Base-by-base conservation (phyloP, 2,329 filamentous ascomycete species). In the Hypoxylon sp. region DNA sequence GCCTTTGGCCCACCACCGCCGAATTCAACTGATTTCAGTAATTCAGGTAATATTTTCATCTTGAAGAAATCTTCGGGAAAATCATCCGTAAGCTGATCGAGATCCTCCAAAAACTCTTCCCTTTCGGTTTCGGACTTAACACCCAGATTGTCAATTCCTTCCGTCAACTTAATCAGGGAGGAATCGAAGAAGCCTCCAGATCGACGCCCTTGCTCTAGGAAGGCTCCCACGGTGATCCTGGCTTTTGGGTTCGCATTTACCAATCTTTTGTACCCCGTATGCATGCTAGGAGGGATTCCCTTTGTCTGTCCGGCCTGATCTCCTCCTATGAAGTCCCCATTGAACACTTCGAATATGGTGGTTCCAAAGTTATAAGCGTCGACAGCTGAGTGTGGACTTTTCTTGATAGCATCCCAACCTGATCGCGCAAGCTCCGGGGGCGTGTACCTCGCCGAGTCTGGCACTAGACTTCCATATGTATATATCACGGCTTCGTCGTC, bases 11-110 rank as follows among this genome's bases (percentile, higher is more conserved):
- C 96, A 29, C 96, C 96, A 10, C 95, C 96, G 6, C 96, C 96
- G 79, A 98, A 99, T 76, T 99, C 96, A n/a, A 98, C 94, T 0
- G 94, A 97, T 78, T 98, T 99, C n/a, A 99, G 86, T 31, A 99
- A 84, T 78, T 99, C 96, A 0, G 96, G 96, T 8, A 99, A 85
- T 3, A 99, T 90, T 77, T 98, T 99, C 87, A 97, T 92, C 78
- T 97, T 97, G 85, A 98, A 97, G 80, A 97, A 99, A 66, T 98
- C 96, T 77, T 98, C 95, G 0, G 96, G 96, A 69, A 98, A 98
- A 79, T 99, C 94, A 73, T 98, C 94, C 0, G 94, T 92, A 4
- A 98, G 86, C 66, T 92, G 87, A 72, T 97, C 94, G 5, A 99
- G 87, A 75, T 97, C 93, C 91, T 90, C 89, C 0, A 99, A 84